These are phyloP conservation scores for Sporothrix protearum DNA, from an alignment of 2,329 filamentous ascomycete species.

Conservation along the genomic window DNA sequence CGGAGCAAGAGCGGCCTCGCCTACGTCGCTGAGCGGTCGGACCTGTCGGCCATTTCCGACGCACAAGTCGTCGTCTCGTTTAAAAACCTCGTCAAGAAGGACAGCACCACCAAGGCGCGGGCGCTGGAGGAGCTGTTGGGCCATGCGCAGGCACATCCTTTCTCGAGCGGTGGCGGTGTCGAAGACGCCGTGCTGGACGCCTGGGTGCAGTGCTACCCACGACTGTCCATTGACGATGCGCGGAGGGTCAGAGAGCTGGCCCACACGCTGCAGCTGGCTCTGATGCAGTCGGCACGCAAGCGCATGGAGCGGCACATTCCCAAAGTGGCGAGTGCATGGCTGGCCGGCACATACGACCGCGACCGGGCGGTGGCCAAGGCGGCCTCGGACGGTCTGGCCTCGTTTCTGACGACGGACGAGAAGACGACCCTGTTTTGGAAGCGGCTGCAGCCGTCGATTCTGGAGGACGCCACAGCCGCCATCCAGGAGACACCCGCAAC, in stretches of 20 bases:
- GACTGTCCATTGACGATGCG: constrained; percentile 83
- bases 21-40: constrained; percentile 81
- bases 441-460: constrained; percentile 73
- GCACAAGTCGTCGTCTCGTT: constrained; percentile 83
- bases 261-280: constrained; percentile 66
- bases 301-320: constrained; percentile 78
- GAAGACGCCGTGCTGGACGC: constrained; percentile 83
- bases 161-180: constrained; percentile 54
- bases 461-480: constrained; percentile 77
- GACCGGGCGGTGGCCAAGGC: constrained; percentile 72
- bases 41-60: constrained; percentile 72
- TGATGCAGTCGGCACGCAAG: constrained; percentile 66
- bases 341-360: constrained; percentile 82
- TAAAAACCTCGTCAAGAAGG: constrained; percentile 90
- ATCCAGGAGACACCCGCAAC: constrained; percentile 76
- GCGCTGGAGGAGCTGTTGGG: constrained; percentile 79
- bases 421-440: constrained; percentile 75
- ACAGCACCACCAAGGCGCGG: constrained; percentile 85
- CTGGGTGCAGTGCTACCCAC: constrained; percentile 84
- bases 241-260: constrained; percentile 83
- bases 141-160: constrained; percentile 55
- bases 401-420: constrained; percentile 73
- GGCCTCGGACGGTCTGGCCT: constrained; percentile 71
- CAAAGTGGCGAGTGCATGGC: constrained; percentile 80
- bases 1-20: constrained; percentile 57